A percentile compares a stretch with the other conserved stretches of the same genome.
These are phyloP conservation scores for Aplosporella prunicola DNA, from an alignment of 2,329 filamentous ascomycete species.

Conservation along the genomic window DNA sequence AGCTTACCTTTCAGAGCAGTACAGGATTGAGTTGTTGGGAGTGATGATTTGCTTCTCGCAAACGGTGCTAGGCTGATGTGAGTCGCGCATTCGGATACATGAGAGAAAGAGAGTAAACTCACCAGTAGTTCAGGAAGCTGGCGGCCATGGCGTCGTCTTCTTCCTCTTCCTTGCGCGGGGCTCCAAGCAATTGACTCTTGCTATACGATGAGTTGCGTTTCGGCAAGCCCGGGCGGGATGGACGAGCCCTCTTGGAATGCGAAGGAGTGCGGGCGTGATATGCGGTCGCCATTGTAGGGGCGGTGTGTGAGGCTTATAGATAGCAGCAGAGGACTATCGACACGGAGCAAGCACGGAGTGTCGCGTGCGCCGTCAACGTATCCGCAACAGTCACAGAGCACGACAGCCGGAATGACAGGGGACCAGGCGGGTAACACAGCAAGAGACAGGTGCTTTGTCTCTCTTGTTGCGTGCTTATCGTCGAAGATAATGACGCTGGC, in stretches of 20 bases:
- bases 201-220: constrained; percentile 19
- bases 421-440: too few relatives aligned
- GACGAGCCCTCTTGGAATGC: constrained; percentile 24
- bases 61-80: constrained; percentile 40
- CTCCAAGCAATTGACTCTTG: too few relatives aligned
- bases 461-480: too few relatives aligned
- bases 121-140: constrained; percentile 47
- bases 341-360: constrained; percentile 6
- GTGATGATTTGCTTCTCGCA: constrained; percentile 57
- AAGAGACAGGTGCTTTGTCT: too few relatives aligned
- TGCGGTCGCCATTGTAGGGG: constrained; percentile 20
- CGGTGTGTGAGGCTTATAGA: constrained; percentile 11
- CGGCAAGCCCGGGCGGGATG: constrained; percentile 25
- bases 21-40: constrained; percentile 50
- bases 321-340: constrained; percentile 9
- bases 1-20: constrained; percentile 54
- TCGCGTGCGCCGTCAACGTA: constrained; percentile 8
- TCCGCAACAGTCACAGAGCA: too few relatives aligned
- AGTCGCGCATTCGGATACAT: neutral
- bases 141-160: constrained; percentile 43
- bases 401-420: too few relatives aligned
- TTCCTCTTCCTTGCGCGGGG: constrained; percentile 20
- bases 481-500: too few relatives aligned
- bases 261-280: constrained; percentile 16
- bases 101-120: constrained; percentile 14